phyloP scores from a whole-genome alignment of 129 eudicot genomes.

The Rutidosis leptorrhynchoides region DNA sequence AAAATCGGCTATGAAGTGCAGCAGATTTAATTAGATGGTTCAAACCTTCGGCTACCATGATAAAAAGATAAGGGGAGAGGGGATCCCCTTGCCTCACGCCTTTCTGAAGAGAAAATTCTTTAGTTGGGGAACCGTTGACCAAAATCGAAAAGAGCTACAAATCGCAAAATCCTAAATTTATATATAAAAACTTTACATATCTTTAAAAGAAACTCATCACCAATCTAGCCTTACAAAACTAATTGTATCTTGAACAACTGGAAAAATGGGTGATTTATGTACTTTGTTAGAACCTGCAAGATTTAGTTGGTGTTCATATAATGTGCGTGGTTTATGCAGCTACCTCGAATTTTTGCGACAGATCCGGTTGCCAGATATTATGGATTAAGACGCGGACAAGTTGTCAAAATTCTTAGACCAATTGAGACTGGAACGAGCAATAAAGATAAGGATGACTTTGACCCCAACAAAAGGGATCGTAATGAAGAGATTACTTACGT shows the following conservation, averaged over 20 bases:
- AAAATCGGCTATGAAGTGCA: too few species aligned
- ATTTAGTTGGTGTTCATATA: neutral
- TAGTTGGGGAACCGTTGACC: too few species aligned
- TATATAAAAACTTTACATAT: neutral
- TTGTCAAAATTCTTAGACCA: conserved; percentile 33
- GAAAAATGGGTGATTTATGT: neutral
- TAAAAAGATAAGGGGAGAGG: too few species aligned
- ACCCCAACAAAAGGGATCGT: conserved; percentile 29
- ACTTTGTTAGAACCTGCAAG: neutral
- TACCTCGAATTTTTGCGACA: conserved; percentile 27
- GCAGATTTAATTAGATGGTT: too few species aligned
- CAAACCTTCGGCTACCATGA: too few species aligned
- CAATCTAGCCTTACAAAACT: neutral
- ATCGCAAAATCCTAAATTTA: too few species aligned
- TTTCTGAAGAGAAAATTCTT: too few species aligned
- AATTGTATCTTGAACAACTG: neutral
- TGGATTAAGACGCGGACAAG: conserved; percentile 39
- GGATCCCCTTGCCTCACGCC: too few species aligned
- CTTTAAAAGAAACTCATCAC: neutral
- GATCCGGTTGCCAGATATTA: conserved; percentile 39
- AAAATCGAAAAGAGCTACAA: too few species aligned
- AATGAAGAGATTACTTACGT: conserved; percentile 31
- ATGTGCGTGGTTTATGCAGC: conserved; percentile 25
- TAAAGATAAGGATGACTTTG: conserved; percentile 37
- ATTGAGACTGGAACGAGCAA: conserved; percentile 38